A percentile compares a stretch with the other conserved stretches of the same genome.
These are phyloP conservation scores for Penicillium sp. DNA, from an alignment of 2,329 filamentous ascomycete species.

Conservation along the genomic window DNA sequence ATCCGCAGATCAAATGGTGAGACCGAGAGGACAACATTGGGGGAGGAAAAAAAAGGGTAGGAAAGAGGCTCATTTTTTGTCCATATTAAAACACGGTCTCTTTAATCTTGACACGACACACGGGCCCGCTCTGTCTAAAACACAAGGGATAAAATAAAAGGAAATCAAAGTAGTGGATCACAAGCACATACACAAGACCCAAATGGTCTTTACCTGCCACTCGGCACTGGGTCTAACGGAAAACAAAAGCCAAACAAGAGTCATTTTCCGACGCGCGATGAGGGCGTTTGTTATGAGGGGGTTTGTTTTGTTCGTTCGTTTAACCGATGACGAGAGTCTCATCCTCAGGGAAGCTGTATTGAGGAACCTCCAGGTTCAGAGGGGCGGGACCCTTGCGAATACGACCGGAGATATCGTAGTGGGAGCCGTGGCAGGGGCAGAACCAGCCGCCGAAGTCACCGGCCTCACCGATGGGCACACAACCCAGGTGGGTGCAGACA, in stretches of 20 bases:
- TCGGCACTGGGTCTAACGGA: constrained; percentile 23
- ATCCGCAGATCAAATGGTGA: constrained; percentile 18
- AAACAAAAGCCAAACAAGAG: constrained; percentile 6
- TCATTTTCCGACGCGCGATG: not conserved
- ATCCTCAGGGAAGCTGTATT: constrained; percentile 91
- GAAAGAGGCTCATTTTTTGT: constrained; percentile 39
- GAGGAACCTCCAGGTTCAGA: constrained; percentile 93
- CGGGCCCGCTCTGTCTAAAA: constrained; percentile 39
- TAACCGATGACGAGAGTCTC: constrained; percentile 92
- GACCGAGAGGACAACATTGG: constrained; percentile 24
- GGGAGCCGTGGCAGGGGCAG: constrained; percentile 99
- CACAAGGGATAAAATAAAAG: constrained; percentile 21
- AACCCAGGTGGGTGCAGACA: constrained; percentile 99
- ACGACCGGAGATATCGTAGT: constrained; percentile 99
- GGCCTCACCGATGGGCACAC: constrained; percentile 98
- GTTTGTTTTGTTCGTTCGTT: constrained; percentile 31
- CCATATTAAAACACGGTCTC: constrained; percentile 46
- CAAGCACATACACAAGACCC: constrained; percentile 31
- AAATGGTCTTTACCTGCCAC: constrained; percentile 21
- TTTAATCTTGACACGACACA: constrained; percentile 42
- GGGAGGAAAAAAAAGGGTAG: constrained; percentile 18
- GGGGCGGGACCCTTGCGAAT: constrained; percentile 97
- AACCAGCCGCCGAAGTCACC: constrained; percentile 99
- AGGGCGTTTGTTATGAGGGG: not conserved
- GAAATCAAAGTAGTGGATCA: constrained; percentile 14